Evolutionary conservation across 1,284 basidiomycete species (phyloP).

Genomic region (Caloboletus inedulis): DNA sequence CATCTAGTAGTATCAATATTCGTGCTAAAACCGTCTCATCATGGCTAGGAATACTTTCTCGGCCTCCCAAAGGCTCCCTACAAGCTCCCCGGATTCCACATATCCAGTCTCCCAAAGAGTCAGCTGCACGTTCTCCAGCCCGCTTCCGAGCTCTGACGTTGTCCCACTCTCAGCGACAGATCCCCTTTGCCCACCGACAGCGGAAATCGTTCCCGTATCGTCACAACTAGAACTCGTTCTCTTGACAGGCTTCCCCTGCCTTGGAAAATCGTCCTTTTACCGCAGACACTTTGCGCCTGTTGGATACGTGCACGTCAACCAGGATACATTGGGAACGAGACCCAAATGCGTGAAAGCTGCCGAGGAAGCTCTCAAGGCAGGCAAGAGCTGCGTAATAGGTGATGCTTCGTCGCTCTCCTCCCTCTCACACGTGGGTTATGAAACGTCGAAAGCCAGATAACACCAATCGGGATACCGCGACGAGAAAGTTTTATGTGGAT

Average conservation of each 20-base stretch:
- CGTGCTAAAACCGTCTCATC: background rate
- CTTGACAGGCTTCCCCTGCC: slow-evolving; percentile 84
- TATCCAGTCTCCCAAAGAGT: slow-evolving; percentile 49
- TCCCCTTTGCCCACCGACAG: slow-evolving; percentile 52
- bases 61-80: slow-evolving; percentile 44
- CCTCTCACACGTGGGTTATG: background rate
- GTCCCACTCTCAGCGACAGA: slow-evolving; percentile 45
- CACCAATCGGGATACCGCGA: slow-evolving; percentile 73
- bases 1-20: background rate
- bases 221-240: slow-evolving; percentile 59
- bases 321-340: slow-evolving; percentile 74
- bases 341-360: slow-evolving; percentile 72
- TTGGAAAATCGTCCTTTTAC: slow-evolving; percentile 88
- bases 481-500: slow-evolving; percentile 67
- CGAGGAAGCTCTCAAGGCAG: slow-evolving; percentile 51
- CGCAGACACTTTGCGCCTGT: slow-evolving; percentile 61
- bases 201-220: slow-evolving; percentile 26
- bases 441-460: slow-evolving; percentile 57
- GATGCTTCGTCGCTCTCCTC: slow-evolving; percentile 20
- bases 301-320: slow-evolving; percentile 82
- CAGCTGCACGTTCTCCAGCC: slow-evolving; percentile 6
- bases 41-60: slow-evolving; percentile 75
- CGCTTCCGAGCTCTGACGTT: slow-evolving; percentile 4
- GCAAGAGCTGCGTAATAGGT: slow-evolving; percentile 77
- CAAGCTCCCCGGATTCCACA: slow-evolving; percentile 58